Conservation (phyloP, 2,329 filamentous ascomycete genomes). For the Botrytis hyacinthi region DNA sequence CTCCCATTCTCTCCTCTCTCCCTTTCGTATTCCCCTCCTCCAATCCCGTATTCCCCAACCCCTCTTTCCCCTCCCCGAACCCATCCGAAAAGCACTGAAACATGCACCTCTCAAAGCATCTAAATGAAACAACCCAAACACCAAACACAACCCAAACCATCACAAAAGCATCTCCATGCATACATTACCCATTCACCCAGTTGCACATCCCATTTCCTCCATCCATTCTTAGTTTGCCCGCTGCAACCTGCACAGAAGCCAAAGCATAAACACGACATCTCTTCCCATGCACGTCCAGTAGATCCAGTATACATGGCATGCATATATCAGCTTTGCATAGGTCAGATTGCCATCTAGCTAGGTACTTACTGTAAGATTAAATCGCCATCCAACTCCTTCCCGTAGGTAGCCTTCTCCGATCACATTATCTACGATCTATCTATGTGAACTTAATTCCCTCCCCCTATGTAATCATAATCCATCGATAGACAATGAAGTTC, state of each 20-base stretch:
- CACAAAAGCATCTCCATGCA: slow-evolving; percentile 13
- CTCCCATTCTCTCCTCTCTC: background rate
- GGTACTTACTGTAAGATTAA: background rate
- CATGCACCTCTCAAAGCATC: background rate
- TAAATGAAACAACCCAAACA: slow-evolving; percentile 19
- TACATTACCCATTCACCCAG: background rate
- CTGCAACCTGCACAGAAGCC: slow-evolving; percentile 6
- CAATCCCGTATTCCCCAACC: background rate
- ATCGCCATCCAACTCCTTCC: background rate
- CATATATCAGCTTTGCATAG: slow-evolving; percentile 4
- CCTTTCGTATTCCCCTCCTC: background rate
- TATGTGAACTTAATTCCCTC: background rate
- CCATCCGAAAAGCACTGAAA: slow-evolving; percentile 11
- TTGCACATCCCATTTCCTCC: background rate
- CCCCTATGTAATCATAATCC: background rate
- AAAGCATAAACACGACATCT: slow-evolving; percentile 15
- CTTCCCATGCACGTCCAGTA: slow-evolving; percentile 11
- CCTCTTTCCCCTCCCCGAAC: background rate
- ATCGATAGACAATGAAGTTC: background rate
- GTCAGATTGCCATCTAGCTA: background rate
- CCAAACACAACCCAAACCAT: slow-evolving; percentile 6
- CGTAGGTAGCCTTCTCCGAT: background rate
- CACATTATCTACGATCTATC: background rate
- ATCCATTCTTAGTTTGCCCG: background rate
- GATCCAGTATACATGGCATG: slow-evolving; percentile 9